Evolutionary conservation across 2,329 filamentous ascomycete genomes (phyloP), one percentile per base, ranked within the genome.

Genomic region (Thelonectria blattea): DNA sequence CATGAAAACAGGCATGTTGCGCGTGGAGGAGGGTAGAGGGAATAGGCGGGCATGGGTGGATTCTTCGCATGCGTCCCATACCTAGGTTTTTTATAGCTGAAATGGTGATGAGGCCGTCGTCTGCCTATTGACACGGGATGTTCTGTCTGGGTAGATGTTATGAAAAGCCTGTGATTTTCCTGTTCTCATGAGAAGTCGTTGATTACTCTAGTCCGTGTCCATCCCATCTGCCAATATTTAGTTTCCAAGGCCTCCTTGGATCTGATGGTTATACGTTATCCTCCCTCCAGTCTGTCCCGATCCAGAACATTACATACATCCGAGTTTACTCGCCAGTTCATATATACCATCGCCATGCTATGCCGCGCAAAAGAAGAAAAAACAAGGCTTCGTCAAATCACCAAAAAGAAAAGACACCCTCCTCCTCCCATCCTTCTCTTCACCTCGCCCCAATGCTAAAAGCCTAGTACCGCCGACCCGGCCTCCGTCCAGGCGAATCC

Each of bases 401-500:
- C 27, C 43, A 27, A 46, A 45, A 45, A 22, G 20, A 3, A 45
- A 20, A n/a, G 9, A 12, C 22, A 10, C 15, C 22, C 22, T 24
- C 22, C 22, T 6, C 22, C 22, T 24, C 22, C 22, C n/a, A n/a
- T 24, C 22, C 22, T 24, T 22, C 18, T 17, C n/a, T 18, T 15
- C 9, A 24, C 39, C 27, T 52, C 32, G 5, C 15, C 15, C 27
- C 5, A 30, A 20, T 2, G 14, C 47, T 8, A 7, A 43, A 52
- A 27, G 30, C 11, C 43, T 18, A 61, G 17, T 70, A 63, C 10
- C 68, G 60, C 15, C 68, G 66, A 37, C 65, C 70, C n/a, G 59
- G 62, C 51, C 68, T 62, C 10, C 68, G 56, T 2, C 64, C 62
- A 12, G 68, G 67, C 27, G 68, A 63, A 32, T 70, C 67, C 49